A percentile compares a stretch with the other conserved stretches of the same genome.
phyloP scores from a whole-genome alignment of 129 eudicot genomes.

The Heracleum sosnowskyi region DNA sequence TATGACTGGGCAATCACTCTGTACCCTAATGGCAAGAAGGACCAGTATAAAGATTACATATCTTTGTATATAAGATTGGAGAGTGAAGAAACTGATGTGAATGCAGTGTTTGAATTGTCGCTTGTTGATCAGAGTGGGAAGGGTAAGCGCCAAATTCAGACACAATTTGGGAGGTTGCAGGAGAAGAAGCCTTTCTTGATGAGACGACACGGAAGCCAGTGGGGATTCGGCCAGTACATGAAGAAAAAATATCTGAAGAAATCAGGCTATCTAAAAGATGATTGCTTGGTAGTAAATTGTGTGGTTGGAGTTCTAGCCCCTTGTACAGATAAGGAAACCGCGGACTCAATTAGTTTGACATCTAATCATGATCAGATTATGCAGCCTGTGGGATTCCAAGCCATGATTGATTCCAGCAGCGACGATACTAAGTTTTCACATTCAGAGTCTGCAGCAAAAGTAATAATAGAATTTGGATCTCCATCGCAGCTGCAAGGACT shows the following conservation, averaged over 20 bases:
- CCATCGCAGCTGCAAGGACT: neutral
- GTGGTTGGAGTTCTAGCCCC: constrained; percentile 1
- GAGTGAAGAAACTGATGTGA: constrained; percentile 8
- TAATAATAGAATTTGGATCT: neutral
- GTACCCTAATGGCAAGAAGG: constrained; percentile 5
- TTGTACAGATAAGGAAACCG: neutral
- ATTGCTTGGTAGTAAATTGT: constrained; percentile 7
- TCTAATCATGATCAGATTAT: neutral
- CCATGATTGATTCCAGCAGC: neutral
- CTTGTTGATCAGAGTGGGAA: constrained; percentile 12
- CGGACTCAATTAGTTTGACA: neutral
- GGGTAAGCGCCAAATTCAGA: neutral
- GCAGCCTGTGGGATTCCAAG: neutral
- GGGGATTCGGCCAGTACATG: neutral
- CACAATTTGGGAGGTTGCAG: neutral
- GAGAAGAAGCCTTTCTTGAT: neutral
- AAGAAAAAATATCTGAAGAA: constrained; percentile 4
- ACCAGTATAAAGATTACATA: neutral
- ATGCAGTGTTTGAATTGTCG: neutral
- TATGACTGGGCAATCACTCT: neutral
- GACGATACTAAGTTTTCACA: neutral
- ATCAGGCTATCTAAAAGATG: neutral
- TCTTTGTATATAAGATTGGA: constrained; percentile 2
- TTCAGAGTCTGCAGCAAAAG: neutral
- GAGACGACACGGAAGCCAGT: neutral